Evolutionary conservation across 148 eudicot genomes (phyloP).

Genomic region (Dianthus caryophyllus): DNA sequence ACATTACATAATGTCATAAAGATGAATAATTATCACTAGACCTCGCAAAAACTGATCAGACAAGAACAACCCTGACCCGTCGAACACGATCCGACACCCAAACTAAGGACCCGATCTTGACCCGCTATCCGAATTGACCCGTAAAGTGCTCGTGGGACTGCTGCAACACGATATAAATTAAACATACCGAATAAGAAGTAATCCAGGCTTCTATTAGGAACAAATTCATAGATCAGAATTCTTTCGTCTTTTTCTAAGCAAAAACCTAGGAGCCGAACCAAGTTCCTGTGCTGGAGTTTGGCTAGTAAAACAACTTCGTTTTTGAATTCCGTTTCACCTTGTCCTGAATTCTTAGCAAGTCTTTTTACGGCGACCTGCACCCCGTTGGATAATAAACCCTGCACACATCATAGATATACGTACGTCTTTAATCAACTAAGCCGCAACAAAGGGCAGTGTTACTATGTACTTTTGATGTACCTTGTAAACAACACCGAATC

Average conservation of each 20-base stretch:
- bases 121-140: too few species aligned
- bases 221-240: constrained; percentile 43
- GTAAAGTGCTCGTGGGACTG: neutral
- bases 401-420: neutral
- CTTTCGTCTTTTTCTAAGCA: constrained; percentile 39
- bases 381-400: constrained; percentile 41
- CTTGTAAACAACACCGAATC: constrained; percentile 27
- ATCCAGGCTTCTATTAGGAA: constrained; percentile 47
- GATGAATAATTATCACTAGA: neutral
- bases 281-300: constrained; percentile 48
- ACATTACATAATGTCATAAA: neutral
- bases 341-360: constrained; percentile 31
- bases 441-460: neutral
- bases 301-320: constrained; percentile 43
- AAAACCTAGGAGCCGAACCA: constrained; percentile 44
- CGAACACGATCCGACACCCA: too few species aligned
- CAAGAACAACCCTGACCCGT: too few species aligned
- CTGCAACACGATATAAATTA: neutral
- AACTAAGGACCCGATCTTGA: too few species aligned
- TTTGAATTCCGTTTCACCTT: constrained; percentile 44
- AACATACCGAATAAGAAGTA: constrained; percentile 29
- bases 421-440: neutral
- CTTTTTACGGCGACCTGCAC: constrained; percentile 47
- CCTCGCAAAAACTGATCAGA: too few species aligned
- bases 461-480: constrained; percentile 5